Evolutionary conservation across 768 basidiomycete species (phyloP).

Genomic region (Boletus vinaceobasis): DNA sequence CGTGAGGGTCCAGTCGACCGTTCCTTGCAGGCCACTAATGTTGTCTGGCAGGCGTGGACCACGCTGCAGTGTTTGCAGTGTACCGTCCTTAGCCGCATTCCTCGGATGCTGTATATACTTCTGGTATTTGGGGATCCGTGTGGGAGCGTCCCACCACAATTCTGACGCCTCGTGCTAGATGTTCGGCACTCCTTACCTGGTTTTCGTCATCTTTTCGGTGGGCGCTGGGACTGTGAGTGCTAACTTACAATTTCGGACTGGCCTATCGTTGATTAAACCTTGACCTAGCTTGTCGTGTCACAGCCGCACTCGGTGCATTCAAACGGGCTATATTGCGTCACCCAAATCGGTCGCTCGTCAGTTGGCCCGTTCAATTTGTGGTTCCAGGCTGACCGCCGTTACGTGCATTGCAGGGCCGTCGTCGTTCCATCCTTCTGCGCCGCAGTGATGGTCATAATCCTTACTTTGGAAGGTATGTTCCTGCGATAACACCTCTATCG

Average conservation of each 20-base stretch:
- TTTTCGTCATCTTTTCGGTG: constrained; percentile 41
- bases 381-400: constrained; percentile 14
- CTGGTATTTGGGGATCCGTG: constrained; percentile 18
- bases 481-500: neutral
- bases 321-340: constrained; percentile 52
- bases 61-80: constrained; percentile 29
- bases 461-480: constrained; percentile 44
- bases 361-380: constrained; percentile 18
- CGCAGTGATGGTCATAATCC: constrained; percentile 36
- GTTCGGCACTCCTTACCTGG: constrained; percentile 37
- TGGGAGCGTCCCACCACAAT: neutral
- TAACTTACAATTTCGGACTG: constrained; percentile 11
- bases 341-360: constrained; percentile 35
- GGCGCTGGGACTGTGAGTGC: constrained; percentile 38
- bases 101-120: constrained; percentile 23
- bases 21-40: constrained; percentile 1
- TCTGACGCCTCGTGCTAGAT: constrained; percentile 29
- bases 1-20: constrained; percentile 21
- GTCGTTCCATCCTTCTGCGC: constrained; percentile 46
- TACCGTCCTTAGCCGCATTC: constrained; percentile 16
- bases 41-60: constrained; percentile 34
- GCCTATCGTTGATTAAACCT: constrained; percentile 7
- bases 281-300: constrained; percentile 17
- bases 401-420: constrained; percentile 21
- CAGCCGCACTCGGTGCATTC: constrained; percentile 15